Conservation (phyloP, 352 stramenopile species). For the Phytophthora crassamura region DNA sequence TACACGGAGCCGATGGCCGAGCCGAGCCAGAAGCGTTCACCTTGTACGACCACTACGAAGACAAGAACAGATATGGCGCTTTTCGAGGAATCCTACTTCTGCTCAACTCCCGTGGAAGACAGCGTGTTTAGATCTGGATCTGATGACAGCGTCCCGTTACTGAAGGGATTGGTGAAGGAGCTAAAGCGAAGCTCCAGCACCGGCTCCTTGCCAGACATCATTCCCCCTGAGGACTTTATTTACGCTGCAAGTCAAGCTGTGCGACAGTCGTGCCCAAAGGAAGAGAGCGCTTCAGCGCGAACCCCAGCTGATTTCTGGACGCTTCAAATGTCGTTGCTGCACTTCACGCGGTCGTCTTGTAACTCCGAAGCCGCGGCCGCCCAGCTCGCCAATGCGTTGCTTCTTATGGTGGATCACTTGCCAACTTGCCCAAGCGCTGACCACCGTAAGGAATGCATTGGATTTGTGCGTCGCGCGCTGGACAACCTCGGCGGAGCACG, state of each 20-base stretch:
- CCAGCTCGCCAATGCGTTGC: conserved; percentile 48
- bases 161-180: conserved; percentile 21
- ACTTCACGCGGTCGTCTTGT: conserved; percentile 51
- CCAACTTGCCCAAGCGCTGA: conserved; percentile 35
- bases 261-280: conserved; percentile 21
- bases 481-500: conserved; percentile 43
- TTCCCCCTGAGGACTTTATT: conserved; percentile 36
- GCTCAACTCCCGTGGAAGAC: background rate
- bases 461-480: conserved; percentile 56
- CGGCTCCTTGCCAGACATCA: conserved; percentile 11
- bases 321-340: conserved; percentile 55
- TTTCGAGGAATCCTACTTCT: conserved; percentile 36
- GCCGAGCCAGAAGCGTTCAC: background rate
- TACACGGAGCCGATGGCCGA: conserved; percentile 35
- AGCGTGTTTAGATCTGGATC: background rate
- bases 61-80: conserved; percentile 23
- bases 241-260: conserved; percentile 29
- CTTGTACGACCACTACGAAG: background rate
- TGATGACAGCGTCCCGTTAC: conserved; percentile 4
- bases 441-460: conserved; percentile 53
- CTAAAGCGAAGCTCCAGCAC: conserved; percentile 32
- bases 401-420: conserved; percentile 56
- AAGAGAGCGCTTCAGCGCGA: background rate
- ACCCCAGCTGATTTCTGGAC: conserved; percentile 46
- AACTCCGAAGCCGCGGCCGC: conserved; percentile 47